Evolutionary conservation across 106 monocot genomes (phyloP), one percentile per base, ranked within the genome.

Genomic region (Dioscorea dumetorum): DNA sequence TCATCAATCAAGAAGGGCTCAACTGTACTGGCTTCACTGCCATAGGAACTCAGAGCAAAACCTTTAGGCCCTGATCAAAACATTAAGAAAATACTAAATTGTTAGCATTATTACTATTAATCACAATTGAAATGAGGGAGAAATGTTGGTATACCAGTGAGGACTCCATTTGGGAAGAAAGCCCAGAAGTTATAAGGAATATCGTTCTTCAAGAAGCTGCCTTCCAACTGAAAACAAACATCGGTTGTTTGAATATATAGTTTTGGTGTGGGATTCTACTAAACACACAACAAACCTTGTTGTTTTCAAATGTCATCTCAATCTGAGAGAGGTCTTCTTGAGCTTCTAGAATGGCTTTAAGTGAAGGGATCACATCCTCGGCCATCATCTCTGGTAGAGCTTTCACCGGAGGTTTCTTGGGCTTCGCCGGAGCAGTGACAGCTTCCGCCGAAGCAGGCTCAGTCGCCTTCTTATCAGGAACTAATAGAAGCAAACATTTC

Each of bases 1-100:
- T 94, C 94, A 60, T 94, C 94, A 24, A 90, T 76, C 49, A 94
- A 82, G 68, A 94, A 94, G 5, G 94, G 94, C 70, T 94, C 94
- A 14, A 94, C 76, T 2, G 94, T 94, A 67, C 94, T 90, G 16
- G 79, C 80, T 23, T 51, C 80, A 17, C 70, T 79, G 9, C 82
- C 87, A 50, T 87, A 78, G 5, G 90, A 94, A 13, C 83, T 78
- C 22, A 94, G 34, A 24, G 90, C 63, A 57, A 94, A 90, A 18
- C 84, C 90, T 80, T 90, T 93, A 12, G 93, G 93, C 63, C 93
- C 93, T 93, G 12, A 48, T 6, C 65, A 14, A 10, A 33, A 57
- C 0, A 56, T 20, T 13, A 33, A 7, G n/a, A 12, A 33, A 4
- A 4, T 32, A n/a, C 13, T 10, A 34, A 34, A 35, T 1, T 6